Percentiles rank a stretch among this genome's conserved stretches.
These are phyloP conservation scores for Lachnellula willkommii DNA, from an alignment of 2,329 filamentous ascomycete genomes.

Conservation along the genomic window DNA sequence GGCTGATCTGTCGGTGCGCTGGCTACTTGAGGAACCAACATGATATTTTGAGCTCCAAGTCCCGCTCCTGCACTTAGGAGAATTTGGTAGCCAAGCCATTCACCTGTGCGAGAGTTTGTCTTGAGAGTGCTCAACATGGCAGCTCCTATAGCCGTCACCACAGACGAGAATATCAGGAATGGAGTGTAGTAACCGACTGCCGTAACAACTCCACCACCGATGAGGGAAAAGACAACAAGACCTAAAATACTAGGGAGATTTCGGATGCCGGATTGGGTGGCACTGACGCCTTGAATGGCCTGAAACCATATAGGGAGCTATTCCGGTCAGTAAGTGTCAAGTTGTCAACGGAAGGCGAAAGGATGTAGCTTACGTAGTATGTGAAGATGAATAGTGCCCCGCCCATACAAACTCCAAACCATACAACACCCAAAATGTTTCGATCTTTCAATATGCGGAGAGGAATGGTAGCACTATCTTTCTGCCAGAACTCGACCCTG, in stretches of 20 bases:
- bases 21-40: constrained; percentile 50
- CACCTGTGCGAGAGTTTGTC: constrained; percentile 29
- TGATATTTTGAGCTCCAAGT: constrained; percentile 50
- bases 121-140: constrained; percentile 36
- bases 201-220: constrained; percentile 21
- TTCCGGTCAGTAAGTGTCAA: background rate
- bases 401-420: constrained; percentile 29
- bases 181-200: constrained; percentile 28
- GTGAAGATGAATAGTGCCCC: constrained; percentile 28
- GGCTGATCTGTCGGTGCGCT: constrained; percentile 46
- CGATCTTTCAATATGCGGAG: constrained; percentile 33
- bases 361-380: constrained; percentile 32
- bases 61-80: constrained; percentile 50
- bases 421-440: constrained; percentile 27
- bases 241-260: constrained; percentile 29
- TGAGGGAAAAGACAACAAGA: constrained; percentile 19
- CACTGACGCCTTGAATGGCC: constrained; percentile 35
- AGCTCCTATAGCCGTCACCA: constrained; percentile 32
- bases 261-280: constrained; percentile 39
- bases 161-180: constrained; percentile 14
- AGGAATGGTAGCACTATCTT: constrained; percentile 28
- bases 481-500: background rate
- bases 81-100: constrained; percentile 54
- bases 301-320: constrained; percentile 42
- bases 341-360: background rate